These are phyloP conservation scores for Dendrobium huoshanense DNA, from an alignment of 106 monocot species.

Conservation along the genomic window DNA sequence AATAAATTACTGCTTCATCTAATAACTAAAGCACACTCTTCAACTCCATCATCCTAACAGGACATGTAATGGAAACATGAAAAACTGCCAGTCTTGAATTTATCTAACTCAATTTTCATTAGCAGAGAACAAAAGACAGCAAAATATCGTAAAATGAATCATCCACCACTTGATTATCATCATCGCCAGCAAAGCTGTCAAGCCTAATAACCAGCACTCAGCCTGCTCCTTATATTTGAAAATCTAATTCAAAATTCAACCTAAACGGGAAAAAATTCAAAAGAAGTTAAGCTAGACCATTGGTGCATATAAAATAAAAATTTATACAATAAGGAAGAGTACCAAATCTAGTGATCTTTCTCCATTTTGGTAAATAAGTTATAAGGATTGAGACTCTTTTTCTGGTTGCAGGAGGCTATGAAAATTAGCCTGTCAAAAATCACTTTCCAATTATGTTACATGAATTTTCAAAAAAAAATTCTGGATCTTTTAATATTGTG, in stretches of 20 bases:
- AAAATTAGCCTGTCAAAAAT: slow-evolving; percentile 58
- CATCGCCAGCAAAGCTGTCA: slow-evolving; percentile 36
- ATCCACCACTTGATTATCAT: no score
- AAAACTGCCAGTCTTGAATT: not conserved
- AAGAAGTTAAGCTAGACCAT: not conserved
- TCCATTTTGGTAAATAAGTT: slow-evolving; percentile 60
- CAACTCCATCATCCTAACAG: not conserved
- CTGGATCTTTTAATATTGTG: slow-evolving; percentile 72
- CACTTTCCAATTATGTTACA: no score
- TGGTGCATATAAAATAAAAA: not conserved
- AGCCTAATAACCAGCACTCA: slow-evolving; percentile 61
- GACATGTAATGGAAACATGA: not conserved
- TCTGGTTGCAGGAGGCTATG: slow-evolving; percentile 39
- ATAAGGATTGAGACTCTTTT: slow-evolving; percentile 57
- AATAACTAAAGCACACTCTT: no score
- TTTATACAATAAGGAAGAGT: slow-evolving; percentile 2
- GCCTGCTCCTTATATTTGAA: slow-evolving; percentile 83
- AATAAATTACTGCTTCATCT: no score
- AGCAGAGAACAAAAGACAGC: no score
- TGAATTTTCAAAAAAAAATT: slow-evolving; percentile 21
- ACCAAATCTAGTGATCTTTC: slow-evolving; percentile 74
- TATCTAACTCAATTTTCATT: no score
- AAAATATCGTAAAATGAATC: no score
- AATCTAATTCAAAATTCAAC: slow-evolving; percentile 33
- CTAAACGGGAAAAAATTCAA: not conserved